Evolutionary conservation across 768 basidiomycete genomes (phyloP), one percentile per base, ranked within the genome.

Genomic region (Lactarius sp.): DNA sequence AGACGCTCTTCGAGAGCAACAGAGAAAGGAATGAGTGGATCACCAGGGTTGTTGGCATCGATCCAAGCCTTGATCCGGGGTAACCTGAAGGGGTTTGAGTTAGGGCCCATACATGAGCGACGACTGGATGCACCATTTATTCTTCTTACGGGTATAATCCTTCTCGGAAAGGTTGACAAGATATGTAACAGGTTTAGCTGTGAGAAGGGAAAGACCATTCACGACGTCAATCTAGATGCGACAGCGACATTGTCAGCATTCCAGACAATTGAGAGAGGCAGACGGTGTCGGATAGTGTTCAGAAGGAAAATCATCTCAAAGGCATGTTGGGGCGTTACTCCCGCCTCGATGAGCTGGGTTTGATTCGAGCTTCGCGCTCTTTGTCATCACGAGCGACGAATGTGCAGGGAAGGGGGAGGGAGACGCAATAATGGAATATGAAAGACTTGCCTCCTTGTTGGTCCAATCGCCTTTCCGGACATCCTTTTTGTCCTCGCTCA

Each of bases 41-140:
- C 97, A 56, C 97, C 97, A 2, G 96, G 87, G 78, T 97, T 98
- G 78, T 98, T 84, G 72, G 86, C 83, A 77, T 98, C 95, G 71
- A 99, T 96, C 97, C 97, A 99, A 34, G 77, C 90, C 74, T 98
- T 98, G 81, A 98, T 98, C 79, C 96, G 97, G 20, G 94, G 83
- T 37, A 98, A 77, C 92, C 90, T 92, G 16, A 52, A 49, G 52
- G 51, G 27, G 57, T 9, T 18, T 3, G 4, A 42, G 20, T 55
- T 8, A 33, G 27, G 46, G 52, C 41, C 5, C 13, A 22, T 16
- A 50, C 18, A 20, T 20, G 47, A 49, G 34, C 14, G 22, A 33
- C 27, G 36, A 47, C 44, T 46, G 22, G 20, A 68, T 72, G 47
- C 62, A 89, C 95, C 97, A 98, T 81, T 98, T 98, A 80, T 98